Evolutionary conservation across 148 eudicot genomes (phyloP).

Genomic region (Nepenthes gracilis): DNA sequence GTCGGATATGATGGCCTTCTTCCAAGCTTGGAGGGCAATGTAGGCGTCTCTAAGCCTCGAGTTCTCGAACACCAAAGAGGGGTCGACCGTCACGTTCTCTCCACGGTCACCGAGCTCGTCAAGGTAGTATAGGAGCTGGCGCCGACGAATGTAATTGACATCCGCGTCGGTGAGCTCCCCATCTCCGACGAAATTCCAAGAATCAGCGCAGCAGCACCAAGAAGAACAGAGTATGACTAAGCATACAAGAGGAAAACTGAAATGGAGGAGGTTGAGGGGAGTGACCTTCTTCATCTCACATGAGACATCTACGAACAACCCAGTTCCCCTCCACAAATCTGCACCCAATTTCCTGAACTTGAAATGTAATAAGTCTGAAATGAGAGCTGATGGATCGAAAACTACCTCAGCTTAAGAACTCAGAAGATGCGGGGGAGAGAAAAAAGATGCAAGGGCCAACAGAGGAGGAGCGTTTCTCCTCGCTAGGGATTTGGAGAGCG

Average conservation of each 20-base stretch:
- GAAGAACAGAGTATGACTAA: not conserved
- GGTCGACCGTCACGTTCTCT: constrained; percentile 37
- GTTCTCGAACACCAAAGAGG: constrained; percentile 37
- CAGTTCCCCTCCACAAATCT: no score
- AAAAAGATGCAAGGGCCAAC: not conserved
- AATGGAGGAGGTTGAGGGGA: not conserved
- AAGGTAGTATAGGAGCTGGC: constrained; percentile 56
- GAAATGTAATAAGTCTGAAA: no score
- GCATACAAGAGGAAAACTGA: not conserved
- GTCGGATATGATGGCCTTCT: constrained; percentile 72
- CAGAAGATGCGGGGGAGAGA: constrained; percentile 8
- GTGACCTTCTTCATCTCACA: no score
- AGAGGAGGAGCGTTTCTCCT: constrained; percentile 5
- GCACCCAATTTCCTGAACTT: no score
- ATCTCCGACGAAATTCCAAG: constrained; percentile 4
- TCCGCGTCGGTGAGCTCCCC: constrained; percentile 36
- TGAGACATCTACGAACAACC: no score
- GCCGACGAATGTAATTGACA: constrained; percentile 31
- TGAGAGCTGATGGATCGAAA: no score
- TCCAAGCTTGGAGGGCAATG: constrained; percentile 89
- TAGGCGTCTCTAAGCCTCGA: constrained; percentile 49
- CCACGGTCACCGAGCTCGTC: constrained; percentile 74
- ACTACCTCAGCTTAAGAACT: not conserved
- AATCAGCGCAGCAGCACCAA: not conserved
- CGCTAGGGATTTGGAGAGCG: constrained; percentile 18